A percentile compares a stretch with the other conserved stretches of the same genome.
phyloP scores from a whole-genome alignment of 1,284 basidiomycete species.

The Malassezia slooffiae region DNA sequence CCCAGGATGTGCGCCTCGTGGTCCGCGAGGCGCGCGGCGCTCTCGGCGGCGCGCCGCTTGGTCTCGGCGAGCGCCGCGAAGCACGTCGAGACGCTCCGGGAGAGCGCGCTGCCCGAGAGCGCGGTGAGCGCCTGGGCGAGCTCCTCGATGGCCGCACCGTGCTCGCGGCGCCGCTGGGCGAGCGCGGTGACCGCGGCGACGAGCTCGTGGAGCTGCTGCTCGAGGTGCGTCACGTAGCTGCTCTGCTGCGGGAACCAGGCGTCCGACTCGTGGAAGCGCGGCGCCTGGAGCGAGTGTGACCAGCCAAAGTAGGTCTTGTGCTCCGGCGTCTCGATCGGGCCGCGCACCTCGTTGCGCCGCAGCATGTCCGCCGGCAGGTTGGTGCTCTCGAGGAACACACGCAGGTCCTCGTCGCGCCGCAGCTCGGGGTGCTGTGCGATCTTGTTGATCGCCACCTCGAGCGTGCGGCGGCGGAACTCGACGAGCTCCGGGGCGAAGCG shows the following conservation, averaged over 20 bases:
- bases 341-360: conserved; percentile 54
- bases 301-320: conserved; percentile 40
- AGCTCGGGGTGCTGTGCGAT: conserved; percentile 48
- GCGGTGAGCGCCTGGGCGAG: conserved; percentile 39
- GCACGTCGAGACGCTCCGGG: conserved; percentile 42
- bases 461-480: conserved; percentile 46
- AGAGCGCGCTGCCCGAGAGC: conserved; percentile 44
- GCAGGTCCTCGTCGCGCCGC: conserved; percentile 48
- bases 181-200: conserved; percentile 74
- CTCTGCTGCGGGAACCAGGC: conserved; percentile 94
- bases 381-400: conserved; percentile 48
- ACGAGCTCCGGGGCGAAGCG: conserved; percentile 48
- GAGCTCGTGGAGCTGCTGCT: conserved; percentile 72
- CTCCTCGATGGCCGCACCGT: conserved; percentile 31
- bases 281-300: conserved; percentile 50
- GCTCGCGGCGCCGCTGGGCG: conserved; percentile 62
- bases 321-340: conserved; percentile 40
- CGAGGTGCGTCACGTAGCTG: conserved; percentile 73
- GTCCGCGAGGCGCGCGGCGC: conserved; percentile 34
- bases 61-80: conserved; percentile 45
- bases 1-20: conserved; percentile 48
- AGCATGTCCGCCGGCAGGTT: conserved; percentile 50
- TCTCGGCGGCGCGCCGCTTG: conserved; percentile 30
- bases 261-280: conserved; percentile 81
- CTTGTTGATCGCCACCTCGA: conserved; percentile 48